Conservation (phyloP, 2,329 filamentous ascomycete species). For the Purpureocillium takamizusanense region DNA sequence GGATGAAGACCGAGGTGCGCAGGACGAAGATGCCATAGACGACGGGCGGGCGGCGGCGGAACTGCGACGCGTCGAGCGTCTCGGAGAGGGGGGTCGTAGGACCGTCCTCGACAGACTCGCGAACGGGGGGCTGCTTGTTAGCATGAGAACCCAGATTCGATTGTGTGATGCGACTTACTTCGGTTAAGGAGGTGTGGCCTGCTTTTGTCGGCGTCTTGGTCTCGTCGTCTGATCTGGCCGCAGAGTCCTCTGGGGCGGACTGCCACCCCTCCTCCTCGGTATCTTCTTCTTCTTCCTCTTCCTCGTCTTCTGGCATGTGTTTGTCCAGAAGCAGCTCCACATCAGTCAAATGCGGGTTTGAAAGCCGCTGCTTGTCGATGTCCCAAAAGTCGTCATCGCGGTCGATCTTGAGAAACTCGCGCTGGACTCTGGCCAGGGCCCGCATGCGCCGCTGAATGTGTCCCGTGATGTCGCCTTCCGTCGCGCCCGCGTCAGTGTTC, state of each 20-base stretch:
- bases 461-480: slow-evolving; percentile 20
- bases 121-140: too few species aligned
- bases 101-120: neutral
- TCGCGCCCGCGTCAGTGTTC: slow-evolving; percentile 20
- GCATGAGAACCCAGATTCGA: too few species aligned
- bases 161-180: too few species aligned
- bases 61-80: slow-evolving; percentile 6
- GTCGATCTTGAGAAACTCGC: slow-evolving; percentile 22
- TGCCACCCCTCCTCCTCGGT: neutral
- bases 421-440: slow-evolving; percentile 24
- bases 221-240: neutral
- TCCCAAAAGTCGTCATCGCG: slow-evolving; percentile 21
- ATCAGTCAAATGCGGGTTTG: neutral
- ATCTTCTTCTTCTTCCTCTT: slow-evolving; percentile 2
- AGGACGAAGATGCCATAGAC: slow-evolving; percentile 35
- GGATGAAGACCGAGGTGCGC: slow-evolving; percentile 26
- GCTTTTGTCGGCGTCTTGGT: neutral
- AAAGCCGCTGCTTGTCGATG: slow-evolving; percentile 9
- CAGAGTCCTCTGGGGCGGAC: neutral
- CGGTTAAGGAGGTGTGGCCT: too few species aligned
- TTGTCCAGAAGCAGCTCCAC: slow-evolving; percentile 4
- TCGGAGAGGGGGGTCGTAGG: neutral
- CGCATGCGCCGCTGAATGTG: slow-evolving; percentile 26
- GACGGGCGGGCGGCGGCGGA: slow-evolving; percentile 25
- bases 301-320: slow-evolving; percentile 1